Evolutionary conservation across 2,329 filamentous ascomycete genomes (phyloP).

Genomic region (Penicillium sp.): DNA sequence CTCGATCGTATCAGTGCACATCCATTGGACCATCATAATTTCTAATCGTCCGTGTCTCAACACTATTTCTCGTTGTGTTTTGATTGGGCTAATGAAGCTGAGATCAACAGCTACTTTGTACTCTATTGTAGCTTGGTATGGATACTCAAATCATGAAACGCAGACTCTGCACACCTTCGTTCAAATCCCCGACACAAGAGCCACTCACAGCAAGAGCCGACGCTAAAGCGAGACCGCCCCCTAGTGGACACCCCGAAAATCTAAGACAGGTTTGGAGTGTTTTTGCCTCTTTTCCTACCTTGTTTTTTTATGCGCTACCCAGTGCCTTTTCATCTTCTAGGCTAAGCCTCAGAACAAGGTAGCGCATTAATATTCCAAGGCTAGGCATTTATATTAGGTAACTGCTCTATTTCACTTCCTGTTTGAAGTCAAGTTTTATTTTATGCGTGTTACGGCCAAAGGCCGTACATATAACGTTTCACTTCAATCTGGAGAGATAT

Average conservation of each 20-base stretch:
- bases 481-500: no score
- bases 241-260: conserved; percentile 7
- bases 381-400: background rate
- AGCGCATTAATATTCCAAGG: no score
- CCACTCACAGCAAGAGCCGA: background rate
- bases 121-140: background rate
- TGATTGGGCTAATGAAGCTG: background rate
- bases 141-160: background rate
- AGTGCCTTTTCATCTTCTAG: background rate
- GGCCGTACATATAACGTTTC: no score
- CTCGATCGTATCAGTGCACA: background rate
- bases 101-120: background rate
- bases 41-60: background rate
- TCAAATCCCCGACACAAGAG: background rate
- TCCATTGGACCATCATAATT: conserved; percentile 5
- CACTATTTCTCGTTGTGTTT: background rate
- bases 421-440: background rate
- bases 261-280: conserved; percentile 13
- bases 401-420: background rate
- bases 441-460: no score
- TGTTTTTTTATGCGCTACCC: conserved; percentile 17
- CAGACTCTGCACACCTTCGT: background rate
- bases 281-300: conserved; percentile 18
- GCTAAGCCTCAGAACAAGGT: background rate
- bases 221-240: conserved; percentile 13